phyloP scores from a whole-genome alignment of 257 asterid species.

The Ilex asprella region DNA sequence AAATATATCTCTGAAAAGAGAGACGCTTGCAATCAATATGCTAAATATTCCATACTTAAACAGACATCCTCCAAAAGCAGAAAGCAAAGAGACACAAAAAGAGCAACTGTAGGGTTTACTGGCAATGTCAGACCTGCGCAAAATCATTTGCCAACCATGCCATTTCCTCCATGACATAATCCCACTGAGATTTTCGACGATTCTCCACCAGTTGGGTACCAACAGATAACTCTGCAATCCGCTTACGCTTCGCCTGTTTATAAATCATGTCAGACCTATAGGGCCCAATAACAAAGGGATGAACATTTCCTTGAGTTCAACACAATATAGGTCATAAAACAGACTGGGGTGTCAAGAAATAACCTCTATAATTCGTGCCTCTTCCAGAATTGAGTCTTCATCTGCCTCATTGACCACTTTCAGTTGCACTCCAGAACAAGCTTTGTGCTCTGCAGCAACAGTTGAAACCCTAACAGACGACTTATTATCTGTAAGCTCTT shows the following conservation, averaged over 20 bases:
- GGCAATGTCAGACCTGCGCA: conserved; percentile 64
- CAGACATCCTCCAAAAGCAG: neutral
- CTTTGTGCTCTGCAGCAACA: neutral
- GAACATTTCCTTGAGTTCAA: neutral
- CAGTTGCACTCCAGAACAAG: neutral
- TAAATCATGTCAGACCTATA: conserved; percentile 34
- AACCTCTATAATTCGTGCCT: conserved; percentile 6
- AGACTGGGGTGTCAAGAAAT: neutral
- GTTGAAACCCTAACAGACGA: neutral
- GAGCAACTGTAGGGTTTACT: conserved; percentile 1
- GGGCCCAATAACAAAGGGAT: conserved; percentile 18
- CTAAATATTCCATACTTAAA: neutral
- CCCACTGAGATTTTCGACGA: conserved; percentile 72
- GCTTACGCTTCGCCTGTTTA: conserved; percentile 81
- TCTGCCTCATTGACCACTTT: neutral
- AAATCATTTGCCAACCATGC: conserved; percentile 98
- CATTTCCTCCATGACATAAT: conserved; percentile 93
- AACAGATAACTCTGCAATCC: conserved; percentile 56
- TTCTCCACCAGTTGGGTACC: conserved; percentile 31
- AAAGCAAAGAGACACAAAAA: conserved; percentile 3
- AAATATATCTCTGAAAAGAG: no score
- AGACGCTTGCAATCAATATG: neutral
- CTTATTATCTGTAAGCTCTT: neutral
- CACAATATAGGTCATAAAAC: neutral
- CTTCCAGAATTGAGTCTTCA: neutral